phyloP scores from a whole-genome alignment of 75 land plant genomes.

The Pseudotsuga menziesii region DNA sequence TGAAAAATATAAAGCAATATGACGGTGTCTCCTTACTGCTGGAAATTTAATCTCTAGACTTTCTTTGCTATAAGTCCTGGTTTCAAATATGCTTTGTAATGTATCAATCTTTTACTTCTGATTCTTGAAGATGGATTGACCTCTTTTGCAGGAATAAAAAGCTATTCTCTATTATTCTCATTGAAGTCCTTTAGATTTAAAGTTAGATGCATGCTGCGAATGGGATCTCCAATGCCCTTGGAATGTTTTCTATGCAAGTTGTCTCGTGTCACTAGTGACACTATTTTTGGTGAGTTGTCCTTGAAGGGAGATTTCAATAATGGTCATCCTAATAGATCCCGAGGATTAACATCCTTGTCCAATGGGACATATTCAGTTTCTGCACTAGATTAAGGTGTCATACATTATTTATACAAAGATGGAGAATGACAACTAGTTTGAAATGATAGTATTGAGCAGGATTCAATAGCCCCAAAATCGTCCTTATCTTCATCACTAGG shows the following conservation, averaged over 20 bases:
- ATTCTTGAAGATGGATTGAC: no score
- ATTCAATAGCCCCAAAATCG: conserved; percentile 38
- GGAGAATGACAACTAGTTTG: conserved; percentile 18
- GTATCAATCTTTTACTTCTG: no score
- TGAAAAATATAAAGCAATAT: no score
- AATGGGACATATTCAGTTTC: conserved; percentile 34
- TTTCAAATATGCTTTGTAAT: no score
- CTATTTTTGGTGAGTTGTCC: conserved; percentile 37
- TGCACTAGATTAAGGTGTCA: conserved; percentile 16
- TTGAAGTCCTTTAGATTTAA: conserved; percentile 77
- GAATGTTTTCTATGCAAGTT: conserved; percentile 53
- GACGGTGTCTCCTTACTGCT: no score
- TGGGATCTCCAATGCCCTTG: conserved; percentile 35
- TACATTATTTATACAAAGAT: conserved; percentile 22
- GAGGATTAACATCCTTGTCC: conserved; percentile 15
- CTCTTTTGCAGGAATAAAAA: no score
- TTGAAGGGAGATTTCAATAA: conserved; percentile 3
- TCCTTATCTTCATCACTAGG: conserved; percentile 47
- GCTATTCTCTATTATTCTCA: no score
- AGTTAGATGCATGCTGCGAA: conserved; percentile 60
- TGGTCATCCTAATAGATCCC: conserved; percentile 18
- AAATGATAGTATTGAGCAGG: conserved; percentile 18
- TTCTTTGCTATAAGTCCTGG: no score
- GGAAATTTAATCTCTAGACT: no score
- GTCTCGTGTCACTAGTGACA: conserved; percentile 52